Conservation (phyloP, 371 early-diverging fungal genomes). For the Mortierella sp. region DNA sequence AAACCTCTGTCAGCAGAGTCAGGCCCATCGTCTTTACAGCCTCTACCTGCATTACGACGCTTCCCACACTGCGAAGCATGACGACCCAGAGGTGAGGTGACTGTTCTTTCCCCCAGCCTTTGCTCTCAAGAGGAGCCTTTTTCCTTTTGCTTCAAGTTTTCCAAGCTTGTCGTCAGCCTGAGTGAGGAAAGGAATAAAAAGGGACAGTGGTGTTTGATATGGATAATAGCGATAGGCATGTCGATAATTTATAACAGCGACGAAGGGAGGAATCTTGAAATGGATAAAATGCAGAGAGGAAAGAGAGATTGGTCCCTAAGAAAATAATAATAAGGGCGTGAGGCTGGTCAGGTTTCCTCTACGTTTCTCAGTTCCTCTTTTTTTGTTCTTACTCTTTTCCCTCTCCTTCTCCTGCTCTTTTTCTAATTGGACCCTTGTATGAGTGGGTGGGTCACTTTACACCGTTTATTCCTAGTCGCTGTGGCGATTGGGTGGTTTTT, state of each 20-base stretch:
- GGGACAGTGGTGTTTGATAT: background rate
- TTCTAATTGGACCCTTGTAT: constrained; percentile 6
- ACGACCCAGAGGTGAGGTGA: constrained; percentile 59
- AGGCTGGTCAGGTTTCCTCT: constrained; percentile 1
- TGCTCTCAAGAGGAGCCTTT: background rate
- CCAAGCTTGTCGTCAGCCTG: background rate
- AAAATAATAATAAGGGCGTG: constrained; percentile 4
- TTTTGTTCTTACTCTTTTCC: background rate
- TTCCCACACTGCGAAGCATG: constrained; percentile 52
- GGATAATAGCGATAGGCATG: background rate
- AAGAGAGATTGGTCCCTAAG: background rate
- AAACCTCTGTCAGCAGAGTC: constrained; percentile 58
- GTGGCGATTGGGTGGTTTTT: constrained; percentile 12
- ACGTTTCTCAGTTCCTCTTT: background rate
- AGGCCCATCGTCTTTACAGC: constrained; percentile 57
- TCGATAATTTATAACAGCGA: background rate
- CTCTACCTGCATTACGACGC: constrained; percentile 56
- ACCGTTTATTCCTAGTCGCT: background rate
- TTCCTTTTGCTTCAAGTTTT: background rate
- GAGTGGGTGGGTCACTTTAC: constrained; percentile 10
- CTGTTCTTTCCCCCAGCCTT: constrained; percentile 17
- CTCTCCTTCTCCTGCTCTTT: background rate
- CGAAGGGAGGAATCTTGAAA: background rate
- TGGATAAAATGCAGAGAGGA: background rate
- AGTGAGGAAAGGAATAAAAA: too few relatives aligned